A percentile compares a stretch with the other conserved stretches of the same genome.
These are phyloP conservation scores for Nitzschia sp. DNA, from an alignment of 108 stramenopile species.

Conservation along the genomic window DNA sequence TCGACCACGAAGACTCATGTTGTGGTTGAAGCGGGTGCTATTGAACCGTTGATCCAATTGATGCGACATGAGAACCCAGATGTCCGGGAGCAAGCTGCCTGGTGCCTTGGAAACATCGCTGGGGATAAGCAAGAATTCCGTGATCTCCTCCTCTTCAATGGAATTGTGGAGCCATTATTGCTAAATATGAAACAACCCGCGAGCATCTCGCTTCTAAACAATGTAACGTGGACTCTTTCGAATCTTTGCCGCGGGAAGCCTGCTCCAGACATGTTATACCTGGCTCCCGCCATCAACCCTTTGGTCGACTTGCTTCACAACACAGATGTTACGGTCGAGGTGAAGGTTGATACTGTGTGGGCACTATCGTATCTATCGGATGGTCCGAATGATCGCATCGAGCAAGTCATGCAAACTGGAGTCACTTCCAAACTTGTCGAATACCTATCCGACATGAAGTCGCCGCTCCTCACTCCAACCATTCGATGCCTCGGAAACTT, in stretches of 20 bases:
- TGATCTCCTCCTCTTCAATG: conserved; percentile 62
- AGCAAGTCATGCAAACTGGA: conserved; percentile 58
- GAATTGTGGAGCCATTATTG: conserved; percentile 58
- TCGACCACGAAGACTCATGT: conserved; percentile 69
- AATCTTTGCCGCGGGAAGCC: conserved; percentile 96
- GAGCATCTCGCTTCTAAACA: conserved; percentile 64
- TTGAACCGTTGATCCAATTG: conserved; percentile 68
- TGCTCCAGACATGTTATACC: conserved; percentile 43
- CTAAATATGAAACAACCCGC: conserved; percentile 79
- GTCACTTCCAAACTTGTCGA: conserved; percentile 45
- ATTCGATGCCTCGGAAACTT: conserved; percentile 94
- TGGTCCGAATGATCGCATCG: conserved; percentile 80
- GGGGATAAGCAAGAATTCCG: conserved; percentile 82
- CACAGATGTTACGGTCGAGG: conserved; percentile 42
- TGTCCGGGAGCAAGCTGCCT: conserved; percentile 93
- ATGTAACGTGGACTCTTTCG: conserved; percentile 89
- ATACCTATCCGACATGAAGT: conserved; percentile 41
- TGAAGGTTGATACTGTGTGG: conserved; percentile 82
- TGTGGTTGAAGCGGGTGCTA: conserved; percentile 76
- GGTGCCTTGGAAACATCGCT: conserved; percentile 96
- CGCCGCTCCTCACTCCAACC: conserved; percentile 64
- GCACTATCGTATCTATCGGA: conserved; percentile 90
- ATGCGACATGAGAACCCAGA: conserved; percentile 61
- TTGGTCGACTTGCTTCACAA: conserved; percentile 23
- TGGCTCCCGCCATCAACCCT: conserved; percentile 60